phyloP scores from a whole-genome alignment of 2,329 filamentous ascomycete species.

The Epichloe typhina region DNA sequence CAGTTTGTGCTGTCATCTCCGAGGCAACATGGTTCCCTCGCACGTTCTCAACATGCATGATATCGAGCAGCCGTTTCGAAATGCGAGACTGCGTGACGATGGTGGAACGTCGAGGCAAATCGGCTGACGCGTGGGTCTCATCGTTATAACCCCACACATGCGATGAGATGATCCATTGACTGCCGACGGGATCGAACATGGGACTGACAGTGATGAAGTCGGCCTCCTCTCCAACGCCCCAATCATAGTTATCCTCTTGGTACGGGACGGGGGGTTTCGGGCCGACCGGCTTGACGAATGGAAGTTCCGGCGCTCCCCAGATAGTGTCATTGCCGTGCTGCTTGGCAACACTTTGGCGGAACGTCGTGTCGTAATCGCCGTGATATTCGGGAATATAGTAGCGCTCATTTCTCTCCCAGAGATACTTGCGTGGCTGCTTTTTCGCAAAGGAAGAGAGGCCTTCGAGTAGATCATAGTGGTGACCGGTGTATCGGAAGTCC shows the following conservation, averaged over 20 bases:
- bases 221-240: conserved; percentile 65
- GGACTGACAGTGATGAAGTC: conserved; percentile 64
- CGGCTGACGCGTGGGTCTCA: conserved; percentile 31
- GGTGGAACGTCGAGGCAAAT: conserved; percentile 59
- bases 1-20: conserved; percentile 66
- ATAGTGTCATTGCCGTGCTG: conserved; percentile 39
- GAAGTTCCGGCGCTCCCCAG: conserved; percentile 52
- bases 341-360: conserved; percentile 49
- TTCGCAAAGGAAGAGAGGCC: conserved; percentile 49
- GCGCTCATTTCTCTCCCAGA: conserved; percentile 62
- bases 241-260: conserved; percentile 54
- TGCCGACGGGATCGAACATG: conserved; percentile 63
- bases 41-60: conserved; percentile 67
- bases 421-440: conserved; percentile 54
- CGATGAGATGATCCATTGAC: conserved; percentile 58
- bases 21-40: conserved; percentile 64
- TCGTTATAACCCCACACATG: conserved; percentile 56
- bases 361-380: conserved; percentile 53
- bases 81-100: conserved; percentile 66
- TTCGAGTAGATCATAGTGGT: conserved; percentile 68
- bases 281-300: conserved; percentile 48
- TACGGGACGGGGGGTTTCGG: conserved; percentile 50
- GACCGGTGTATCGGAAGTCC: conserved; percentile 65
- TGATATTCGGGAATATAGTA: conserved; percentile 61
- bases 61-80: conserved; percentile 56